phyloP scores from a whole-genome alignment of 352 stramenopile genomes.

The Pythium guiyangense region DNA sequence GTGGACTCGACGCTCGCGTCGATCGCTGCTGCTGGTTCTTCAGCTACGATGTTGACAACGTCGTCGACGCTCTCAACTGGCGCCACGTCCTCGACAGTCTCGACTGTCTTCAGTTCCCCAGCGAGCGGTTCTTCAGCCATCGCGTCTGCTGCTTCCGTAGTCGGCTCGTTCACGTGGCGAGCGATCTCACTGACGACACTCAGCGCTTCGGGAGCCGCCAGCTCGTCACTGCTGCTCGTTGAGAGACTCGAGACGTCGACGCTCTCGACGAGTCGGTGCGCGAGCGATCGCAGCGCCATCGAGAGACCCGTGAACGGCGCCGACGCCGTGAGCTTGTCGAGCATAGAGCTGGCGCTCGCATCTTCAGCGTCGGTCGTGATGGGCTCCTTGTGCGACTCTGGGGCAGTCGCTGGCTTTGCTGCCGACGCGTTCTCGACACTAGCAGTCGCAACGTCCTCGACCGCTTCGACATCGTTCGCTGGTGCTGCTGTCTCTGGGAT shows the following conservation, averaged over 20 bases:
- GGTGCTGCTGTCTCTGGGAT: too few relatives aligned
- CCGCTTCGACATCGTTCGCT: too few relatives aligned
- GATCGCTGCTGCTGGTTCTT: background rate
- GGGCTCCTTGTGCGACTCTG: background rate
- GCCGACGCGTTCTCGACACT: slow-evolving; percentile 2
- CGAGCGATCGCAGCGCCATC: slow-evolving; percentile 14
- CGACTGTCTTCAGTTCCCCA: background rate
- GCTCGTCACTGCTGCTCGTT: background rate
- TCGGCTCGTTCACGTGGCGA: background rate
- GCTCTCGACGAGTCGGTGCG: slow-evolving; percentile 9
- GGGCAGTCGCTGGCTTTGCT: background rate
- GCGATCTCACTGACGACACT: background rate
- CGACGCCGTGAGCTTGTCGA: slow-evolving; percentile 1
- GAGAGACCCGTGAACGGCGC: slow-evolving; percentile 11
- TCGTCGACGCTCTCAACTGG: too few relatives aligned
- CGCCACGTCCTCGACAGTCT: background rate
- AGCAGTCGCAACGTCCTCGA: too few relatives aligned
- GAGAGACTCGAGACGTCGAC: slow-evolving; percentile 1
- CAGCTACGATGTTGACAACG: background rate
- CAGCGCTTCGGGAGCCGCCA: background rate
- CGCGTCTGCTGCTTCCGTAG: background rate
- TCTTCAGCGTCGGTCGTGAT: background rate
- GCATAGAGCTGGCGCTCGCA: background rate
- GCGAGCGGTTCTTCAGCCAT: background rate
- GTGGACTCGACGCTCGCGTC: background rate